phyloP scores from a whole-genome alignment of 352 stramenopile species.

The Globisporangium uncinulatum region DNA sequence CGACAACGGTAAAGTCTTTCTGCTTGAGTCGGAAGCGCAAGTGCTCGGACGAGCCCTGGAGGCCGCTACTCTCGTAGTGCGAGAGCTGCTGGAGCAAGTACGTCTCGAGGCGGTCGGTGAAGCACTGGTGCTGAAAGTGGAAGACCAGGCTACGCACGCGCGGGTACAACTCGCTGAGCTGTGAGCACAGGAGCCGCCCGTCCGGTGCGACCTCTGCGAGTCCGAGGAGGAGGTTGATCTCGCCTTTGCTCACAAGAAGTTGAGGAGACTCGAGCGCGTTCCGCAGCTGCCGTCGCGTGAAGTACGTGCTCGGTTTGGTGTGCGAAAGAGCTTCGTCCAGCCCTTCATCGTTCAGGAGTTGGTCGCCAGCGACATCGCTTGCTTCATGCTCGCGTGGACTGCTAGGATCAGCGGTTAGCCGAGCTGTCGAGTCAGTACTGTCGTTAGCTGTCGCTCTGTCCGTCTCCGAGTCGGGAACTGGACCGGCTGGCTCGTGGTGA shows the following conservation, averaged over 20 bases:
- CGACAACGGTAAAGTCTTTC: slow-evolving; percentile 33
- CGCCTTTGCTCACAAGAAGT: slow-evolving; percentile 44
- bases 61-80: slow-evolving; percentile 36
- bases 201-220: slow-evolving; percentile 24
- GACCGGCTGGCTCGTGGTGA: slow-evolving; percentile 4
- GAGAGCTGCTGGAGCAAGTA: slow-evolving; percentile 53
- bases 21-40: slow-evolving; percentile 40
- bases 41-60: slow-evolving; percentile 42
- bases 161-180: slow-evolving; percentile 32
- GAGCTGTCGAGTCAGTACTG: slow-evolving; percentile 4
- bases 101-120: slow-evolving; percentile 25
- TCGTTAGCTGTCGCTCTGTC: slow-evolving; percentile 14
- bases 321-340: slow-evolving; percentile 4
- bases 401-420: background rate
- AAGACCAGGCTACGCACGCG: slow-evolving; percentile 53
- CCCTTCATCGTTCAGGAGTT: background rate
- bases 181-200: slow-evolving; percentile 25
- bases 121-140: slow-evolving; percentile 44
- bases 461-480: background rate
- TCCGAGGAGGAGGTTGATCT: slow-evolving; percentile 50
- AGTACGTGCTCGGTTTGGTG: slow-evolving; percentile 17
- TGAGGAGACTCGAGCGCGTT: slow-evolving; percentile 40
- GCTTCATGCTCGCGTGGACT: slow-evolving; percentile 10
- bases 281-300: slow-evolving; percentile 41
- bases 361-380: slow-evolving; percentile 4